Evolutionary conservation across 1,284 basidiomycete species (phyloP).

Genomic region (Somion occarium): DNA sequence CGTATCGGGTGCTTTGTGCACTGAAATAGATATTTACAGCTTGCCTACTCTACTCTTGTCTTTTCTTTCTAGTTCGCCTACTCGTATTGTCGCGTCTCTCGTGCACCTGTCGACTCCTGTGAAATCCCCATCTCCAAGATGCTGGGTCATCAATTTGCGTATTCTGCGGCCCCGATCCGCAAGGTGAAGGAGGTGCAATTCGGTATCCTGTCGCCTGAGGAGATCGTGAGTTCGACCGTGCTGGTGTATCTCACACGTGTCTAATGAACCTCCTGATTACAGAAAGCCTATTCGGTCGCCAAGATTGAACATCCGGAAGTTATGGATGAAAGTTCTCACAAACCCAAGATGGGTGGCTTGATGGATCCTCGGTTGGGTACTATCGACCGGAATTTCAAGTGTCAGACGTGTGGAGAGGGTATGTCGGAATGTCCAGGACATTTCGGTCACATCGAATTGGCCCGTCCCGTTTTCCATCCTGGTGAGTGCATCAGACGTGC

Average conservation of each 20-base stretch:
- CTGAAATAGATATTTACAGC: constrained; percentile 6
- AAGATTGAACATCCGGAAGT: constrained; percentile 99
- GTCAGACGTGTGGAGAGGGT: constrained; percentile 98
- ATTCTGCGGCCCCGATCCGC: constrained; percentile 89
- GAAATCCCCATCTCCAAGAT: constrained; percentile 34
- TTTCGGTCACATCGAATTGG: constrained; percentile 98
- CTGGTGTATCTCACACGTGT: constrained; percentile 11
- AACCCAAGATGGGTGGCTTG: constrained; percentile 87
- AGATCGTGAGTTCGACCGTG: constrained; percentile 73
- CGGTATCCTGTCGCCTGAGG: constrained; percentile 98
- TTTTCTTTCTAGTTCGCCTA: constrained; percentile 8
- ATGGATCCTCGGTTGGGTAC: constrained; percentile 99
- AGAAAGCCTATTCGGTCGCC: constrained; percentile 98
- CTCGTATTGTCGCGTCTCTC: constrained; percentile 6
- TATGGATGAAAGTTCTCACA: constrained; percentile 90
- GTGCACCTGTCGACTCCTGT: constrained; percentile 12
- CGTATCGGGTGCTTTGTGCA: neutral
- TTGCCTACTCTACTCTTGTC: constrained; percentile 15
- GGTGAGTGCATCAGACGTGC: constrained; percentile 48
- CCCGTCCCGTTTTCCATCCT: constrained; percentile 94
- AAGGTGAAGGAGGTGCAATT: constrained; percentile 99
- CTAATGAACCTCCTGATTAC: constrained; percentile 19
- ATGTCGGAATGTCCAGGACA: constrained; percentile 98
- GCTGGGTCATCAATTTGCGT: constrained; percentile 84
- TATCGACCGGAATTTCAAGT: constrained; percentile 99